Evolutionary conservation across 805 yeast genomes (phyloP).

Genomic region (Candida sithepensis): DNA sequence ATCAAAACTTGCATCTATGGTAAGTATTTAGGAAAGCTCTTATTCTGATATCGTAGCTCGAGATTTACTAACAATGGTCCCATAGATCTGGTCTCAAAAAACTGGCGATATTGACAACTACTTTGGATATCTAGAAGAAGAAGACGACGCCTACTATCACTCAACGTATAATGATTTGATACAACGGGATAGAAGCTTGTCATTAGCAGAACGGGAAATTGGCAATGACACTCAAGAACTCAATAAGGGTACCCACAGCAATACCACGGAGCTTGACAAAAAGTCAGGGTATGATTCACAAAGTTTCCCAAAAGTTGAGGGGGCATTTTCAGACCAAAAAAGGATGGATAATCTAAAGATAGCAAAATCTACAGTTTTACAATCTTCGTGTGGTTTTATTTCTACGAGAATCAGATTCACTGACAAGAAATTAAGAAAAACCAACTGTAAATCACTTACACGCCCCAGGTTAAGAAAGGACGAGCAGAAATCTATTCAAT

Average conservation of each 20-base stretch:
- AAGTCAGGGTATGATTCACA: too few relatives aligned
- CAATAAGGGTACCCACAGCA: too few relatives aligned
- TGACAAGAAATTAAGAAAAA: neutral
- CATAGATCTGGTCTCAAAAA: neutral
- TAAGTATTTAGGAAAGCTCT: slow-evolving; percentile 4
- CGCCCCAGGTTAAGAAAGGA: neutral
- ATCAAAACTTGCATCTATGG: slow-evolving; percentile 14
- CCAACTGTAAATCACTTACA: neutral
- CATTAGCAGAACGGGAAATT: neutral
- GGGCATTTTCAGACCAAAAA: too few relatives aligned
- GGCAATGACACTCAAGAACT: neutral
- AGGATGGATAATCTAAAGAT: too few relatives aligned
- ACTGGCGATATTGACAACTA: neutral
- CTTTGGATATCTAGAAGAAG: neutral
- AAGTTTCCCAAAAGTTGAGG: too few relatives aligned
- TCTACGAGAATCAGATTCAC: neutral
- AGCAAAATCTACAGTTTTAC: neutral
- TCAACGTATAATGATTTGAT: neutral
- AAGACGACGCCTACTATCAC: neutral
- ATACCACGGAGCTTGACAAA: too few relatives aligned
- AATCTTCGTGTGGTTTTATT: neutral
- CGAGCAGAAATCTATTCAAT: neutral
- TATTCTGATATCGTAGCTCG: too few relatives aligned
- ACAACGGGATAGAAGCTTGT: neutral
- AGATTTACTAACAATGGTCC: neutral